A percentile compares a stretch with the other conserved stretches of the same genome.
phyloP scores from a whole-genome alignment of 768 basidiomycete genomes.

The Mrakia frigida region DNA sequence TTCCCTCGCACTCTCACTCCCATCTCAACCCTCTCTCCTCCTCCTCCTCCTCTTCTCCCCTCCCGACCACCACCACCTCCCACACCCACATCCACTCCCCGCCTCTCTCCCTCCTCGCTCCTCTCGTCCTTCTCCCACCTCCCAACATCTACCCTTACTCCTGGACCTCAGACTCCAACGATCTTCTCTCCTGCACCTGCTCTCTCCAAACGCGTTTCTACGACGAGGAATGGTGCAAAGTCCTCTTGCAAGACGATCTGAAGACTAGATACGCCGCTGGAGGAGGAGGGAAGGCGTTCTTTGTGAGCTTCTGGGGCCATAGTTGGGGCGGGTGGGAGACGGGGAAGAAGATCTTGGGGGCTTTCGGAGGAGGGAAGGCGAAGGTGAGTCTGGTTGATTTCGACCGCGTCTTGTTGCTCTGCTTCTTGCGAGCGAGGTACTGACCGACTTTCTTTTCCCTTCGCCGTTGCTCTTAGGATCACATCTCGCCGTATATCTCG shows the following conservation, averaged over 20 bases:
- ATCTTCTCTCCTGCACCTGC: slow-evolving; percentile 2
- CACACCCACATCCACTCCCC: background rate
- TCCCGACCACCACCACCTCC: background rate
- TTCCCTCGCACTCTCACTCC: too few relatives aligned
- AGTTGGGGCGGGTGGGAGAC: slow-evolving; percentile 9
- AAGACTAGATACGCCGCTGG: background rate
- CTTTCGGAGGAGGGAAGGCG: background rate
- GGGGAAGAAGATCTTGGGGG: slow-evolving; percentile 8
- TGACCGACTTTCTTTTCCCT: too few relatives aligned
- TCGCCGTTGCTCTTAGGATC: too few relatives aligned
- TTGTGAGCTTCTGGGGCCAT: slow-evolving; percentile 15
- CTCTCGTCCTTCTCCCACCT: background rate
- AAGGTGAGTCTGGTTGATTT: background rate
- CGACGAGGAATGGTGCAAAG: slow-evolving; percentile 19
- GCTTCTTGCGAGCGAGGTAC: too few relatives aligned
- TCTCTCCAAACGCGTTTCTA: background rate
- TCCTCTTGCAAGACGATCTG: background rate
- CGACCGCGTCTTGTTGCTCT: too few relatives aligned
- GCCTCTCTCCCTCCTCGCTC: slow-evolving; percentile 2
- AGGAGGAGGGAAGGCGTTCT: background rate
- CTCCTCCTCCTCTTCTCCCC: background rate
- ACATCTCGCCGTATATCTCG: too few relatives aligned
- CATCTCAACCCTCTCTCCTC: background rate
- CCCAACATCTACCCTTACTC: slow-evolving; percentile 8
- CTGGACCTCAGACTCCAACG: slow-evolving; percentile 11